Evolutionary conservation across 768 basidiomycete genomes (phyloP), one percentile per base, ranked within the genome.

Genomic region (Krasilnikovozyma curviuscula): DNA sequence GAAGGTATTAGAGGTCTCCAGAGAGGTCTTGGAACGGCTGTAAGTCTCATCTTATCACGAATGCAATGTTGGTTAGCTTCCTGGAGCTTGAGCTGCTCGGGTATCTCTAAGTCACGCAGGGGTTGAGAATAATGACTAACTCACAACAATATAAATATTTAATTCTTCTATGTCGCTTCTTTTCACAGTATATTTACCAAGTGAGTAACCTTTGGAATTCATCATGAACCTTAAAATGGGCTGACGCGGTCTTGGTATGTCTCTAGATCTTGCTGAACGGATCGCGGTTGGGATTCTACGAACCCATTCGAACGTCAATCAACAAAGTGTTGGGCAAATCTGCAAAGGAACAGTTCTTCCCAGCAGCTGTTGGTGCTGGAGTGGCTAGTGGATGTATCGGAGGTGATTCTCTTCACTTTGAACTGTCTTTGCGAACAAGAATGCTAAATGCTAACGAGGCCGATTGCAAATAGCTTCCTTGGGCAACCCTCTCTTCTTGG

Each of bases 1-100:
- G 89, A 95, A 66, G 89, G 89, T 13, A 67, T 91, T 29, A 71
- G 78, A 29, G 89, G 93, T n/a, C 63, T 93, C 37, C 93, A 98
- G 65, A 73, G 91, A 63, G 93, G 93, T 52, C 72, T 98, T 29
- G 69, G 75, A 52, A 78, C 89, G 53, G 93, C 91, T 40, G 86
- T 89, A 62, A 66, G 76, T 69, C 28, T 51, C 32, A 7, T n/a
- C 4, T 41, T 5, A 16, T 21, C 18, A 24, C 8, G 33, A 2
- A 29, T 46, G n/a, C n/a, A n/a, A 27, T n/a, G 24, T 45, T 2
- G 12, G 30, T n/a, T 8, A 24, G 13, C 30, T 5, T 12, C 18
- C 1, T 0, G 6, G 5, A 29, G 27, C 10, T 3, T 12, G 24
- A 16, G 4, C 41, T 16, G 41, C 41, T 10, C 31, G 24, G 34